Evolutionary conservation across 805 yeast species (phyloP).

Genomic region (Yamadazyma sp.): DNA sequence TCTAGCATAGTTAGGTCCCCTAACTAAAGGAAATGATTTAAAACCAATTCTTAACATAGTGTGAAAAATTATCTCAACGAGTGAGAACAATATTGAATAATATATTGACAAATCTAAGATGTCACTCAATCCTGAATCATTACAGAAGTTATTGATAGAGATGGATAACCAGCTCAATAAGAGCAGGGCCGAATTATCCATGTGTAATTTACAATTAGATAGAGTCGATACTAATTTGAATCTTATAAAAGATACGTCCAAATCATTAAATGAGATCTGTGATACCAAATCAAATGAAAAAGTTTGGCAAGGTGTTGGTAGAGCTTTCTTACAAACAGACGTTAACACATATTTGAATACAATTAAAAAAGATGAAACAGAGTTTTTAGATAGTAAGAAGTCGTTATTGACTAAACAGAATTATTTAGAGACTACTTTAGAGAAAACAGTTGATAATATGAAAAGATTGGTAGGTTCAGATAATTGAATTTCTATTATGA

Average conservation of each 20-base stretch:
- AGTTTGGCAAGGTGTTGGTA: slow-evolving; percentile 88
- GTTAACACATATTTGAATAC: slow-evolving; percentile 45
- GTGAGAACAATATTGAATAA: too few relatives aligned
- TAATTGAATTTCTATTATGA: too few relatives aligned
- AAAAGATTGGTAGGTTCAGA: slow-evolving; percentile 38
- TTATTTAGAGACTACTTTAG: slow-evolving; percentile 73
- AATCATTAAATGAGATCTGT: slow-evolving; percentile 47
- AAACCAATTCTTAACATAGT: slow-evolving; percentile 1
- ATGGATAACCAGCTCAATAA: slow-evolving; percentile 63
- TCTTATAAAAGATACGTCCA: slow-evolving; percentile 53
- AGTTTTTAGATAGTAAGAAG: slow-evolving; percentile 54
- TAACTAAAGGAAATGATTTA: too few relatives aligned
- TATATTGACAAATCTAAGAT: slow-evolving; percentile 15
- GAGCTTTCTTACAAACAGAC: slow-evolving; percentile 55
- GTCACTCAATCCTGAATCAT: slow-evolving; percentile 46
- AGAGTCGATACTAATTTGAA: slow-evolving; percentile 48
- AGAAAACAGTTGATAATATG: slow-evolving; percentile 67
- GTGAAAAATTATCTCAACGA: too few relatives aligned
- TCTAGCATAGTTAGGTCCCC: neutral
- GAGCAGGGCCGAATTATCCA: slow-evolving; percentile 56
- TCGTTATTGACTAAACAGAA: slow-evolving; percentile 64
- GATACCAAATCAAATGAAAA: slow-evolving; percentile 31
- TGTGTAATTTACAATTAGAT: slow-evolving; percentile 51
- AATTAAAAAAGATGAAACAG: slow-evolving; percentile 50
- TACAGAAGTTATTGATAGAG: slow-evolving; percentile 57